Evolutionary conservation across 1,284 basidiomycete species (phyloP).

Genomic region (Bondarzewia mesenterica): DNA sequence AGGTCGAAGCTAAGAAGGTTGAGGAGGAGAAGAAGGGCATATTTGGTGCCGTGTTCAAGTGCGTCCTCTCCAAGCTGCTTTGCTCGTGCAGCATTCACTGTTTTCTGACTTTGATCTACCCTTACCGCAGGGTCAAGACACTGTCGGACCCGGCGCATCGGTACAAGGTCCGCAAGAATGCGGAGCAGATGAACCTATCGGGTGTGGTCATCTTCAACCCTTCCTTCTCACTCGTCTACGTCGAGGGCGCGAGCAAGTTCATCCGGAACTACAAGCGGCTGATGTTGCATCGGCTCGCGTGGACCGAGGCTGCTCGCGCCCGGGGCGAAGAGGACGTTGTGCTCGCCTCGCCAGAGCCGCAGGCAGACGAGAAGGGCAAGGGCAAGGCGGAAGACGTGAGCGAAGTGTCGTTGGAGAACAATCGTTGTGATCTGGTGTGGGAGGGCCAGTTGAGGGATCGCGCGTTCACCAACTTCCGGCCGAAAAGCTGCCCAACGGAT

Average conservation of each 20-base stretch:
- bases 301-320: slow-evolving; percentile 87
- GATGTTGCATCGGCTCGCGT: slow-evolving; percentile 85
- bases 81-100: too few species aligned
- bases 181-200: slow-evolving; percentile 82
- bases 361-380: slow-evolving; percentile 33
- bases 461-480: slow-evolving; percentile 75
- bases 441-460: slow-evolving; percentile 85
- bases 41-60: slow-evolving; percentile 86
- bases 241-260: slow-evolving; percentile 86
- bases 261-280: slow-evolving; percentile 86
- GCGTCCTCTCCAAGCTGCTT: slow-evolving; percentile 25
- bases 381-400: slow-evolving; percentile 21
- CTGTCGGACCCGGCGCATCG: slow-evolving; percentile 90
- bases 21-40: slow-evolving; percentile 88
- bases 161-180: slow-evolving; percentile 96
- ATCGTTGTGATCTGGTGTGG: slow-evolving; percentile 89
- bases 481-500: slow-evolving; percentile 83
- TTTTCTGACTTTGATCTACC: slow-evolving; percentile 8
- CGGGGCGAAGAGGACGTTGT: slow-evolving; percentile 67
- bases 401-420: slow-evolving; percentile 61
- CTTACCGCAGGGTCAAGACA: slow-evolving; percentile 84
- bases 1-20: slow-evolving; percentile 75
- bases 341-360: slow-evolving; percentile 36
- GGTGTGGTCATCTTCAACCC: slow-evolving; percentile 90
- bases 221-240: slow-evolving; percentile 83